Evolutionary conservation across 768 basidiomycete species (phyloP).

Genomic region (Hortiboletus flavorubellus): DNA sequence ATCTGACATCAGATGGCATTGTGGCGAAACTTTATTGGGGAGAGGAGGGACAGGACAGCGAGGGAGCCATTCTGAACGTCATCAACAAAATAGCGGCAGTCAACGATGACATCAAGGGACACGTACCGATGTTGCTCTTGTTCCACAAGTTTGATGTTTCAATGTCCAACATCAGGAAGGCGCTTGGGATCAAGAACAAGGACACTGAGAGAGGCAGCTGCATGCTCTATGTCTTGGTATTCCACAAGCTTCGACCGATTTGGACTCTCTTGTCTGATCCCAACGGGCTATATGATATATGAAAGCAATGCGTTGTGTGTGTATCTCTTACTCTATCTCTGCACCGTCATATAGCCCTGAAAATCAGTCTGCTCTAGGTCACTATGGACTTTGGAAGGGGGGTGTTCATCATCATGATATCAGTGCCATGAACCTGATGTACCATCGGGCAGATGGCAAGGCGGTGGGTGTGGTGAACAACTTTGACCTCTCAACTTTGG

Average conservation of each 20-base stretch:
- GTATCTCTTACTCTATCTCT: not conserved
- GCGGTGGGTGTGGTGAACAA: conserved; percentile 12
- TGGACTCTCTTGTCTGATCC: not conserved
- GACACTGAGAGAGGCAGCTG: not conserved
- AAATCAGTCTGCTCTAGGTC: not conserved
- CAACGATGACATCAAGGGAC: not conserved
- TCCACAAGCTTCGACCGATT: not conserved
- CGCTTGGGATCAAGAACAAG: not conserved
- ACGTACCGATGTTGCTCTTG: not conserved
- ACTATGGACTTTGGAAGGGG: conserved; percentile 5
- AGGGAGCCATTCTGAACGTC: not conserved
- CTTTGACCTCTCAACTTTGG: conserved; percentile 9
- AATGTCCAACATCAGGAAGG: not conserved
- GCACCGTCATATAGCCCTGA: not conserved
- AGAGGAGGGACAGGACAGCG: not conserved
- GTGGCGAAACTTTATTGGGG: not conserved
- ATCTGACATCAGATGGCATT: not conserved
- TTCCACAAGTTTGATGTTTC: not conserved
- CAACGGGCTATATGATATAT: not conserved
- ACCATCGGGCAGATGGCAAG: not conserved
- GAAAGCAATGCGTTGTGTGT: not conserved
- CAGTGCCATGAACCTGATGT: conserved; percentile 18
- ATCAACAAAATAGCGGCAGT: not conserved
- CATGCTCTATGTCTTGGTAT: not conserved
- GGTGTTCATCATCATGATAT: conserved; percentile 12